Base-by-base conservation (phyloP, 192 early-diverging fungal species). In the Backusella australiensis region DNA sequence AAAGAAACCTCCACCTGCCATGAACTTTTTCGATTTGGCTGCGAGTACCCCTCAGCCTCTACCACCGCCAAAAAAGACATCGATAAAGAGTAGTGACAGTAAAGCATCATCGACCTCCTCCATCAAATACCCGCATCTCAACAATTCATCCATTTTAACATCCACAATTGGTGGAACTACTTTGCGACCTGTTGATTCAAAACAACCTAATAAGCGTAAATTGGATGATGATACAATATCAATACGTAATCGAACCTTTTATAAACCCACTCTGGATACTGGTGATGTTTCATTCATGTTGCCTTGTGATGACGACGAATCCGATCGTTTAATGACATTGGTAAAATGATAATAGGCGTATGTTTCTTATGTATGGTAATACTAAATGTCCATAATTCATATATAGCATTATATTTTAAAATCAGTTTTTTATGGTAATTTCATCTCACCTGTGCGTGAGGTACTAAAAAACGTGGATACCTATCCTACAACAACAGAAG, bases 321-420 rank as follows among this genome's bases (percentile, higher is more conserved):
- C 38, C 15, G 74, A 75, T 44, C 35, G 74, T 34, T 34, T 75
- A 21, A 67, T 67, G 41, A 65, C 59, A 42, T 23, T 75, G 73
- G 73, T 67, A 75, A 75, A 74, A 29, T 32, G 6, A 23, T 41
- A 21, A 34, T 14, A 36, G 34, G 29, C 12, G 0, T 49, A 36
- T 36, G 26, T 34, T 72, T 72, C 26, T 52, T 53, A 11, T 52
- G 23, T 56, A 17, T n/a, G 36, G 9, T 72, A 15, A 32, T 49
- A 49, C 46, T 49, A 49, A 44, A 42, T 17, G 15, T 59, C 29
- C 15, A 66, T 71, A 1, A 21, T 42, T 17, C 36, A 34, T n/a
- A 34, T 78, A 34, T 78, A 78, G 77, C 77, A 78, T 53, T 73
- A 67, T 38, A 44, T 78, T n/a, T 67, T 78, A 44, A 78, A 78